phyloP scores from a whole-genome alignment of 371 early-diverging fungal species.

The Phascolomyces articulosus region DNA sequence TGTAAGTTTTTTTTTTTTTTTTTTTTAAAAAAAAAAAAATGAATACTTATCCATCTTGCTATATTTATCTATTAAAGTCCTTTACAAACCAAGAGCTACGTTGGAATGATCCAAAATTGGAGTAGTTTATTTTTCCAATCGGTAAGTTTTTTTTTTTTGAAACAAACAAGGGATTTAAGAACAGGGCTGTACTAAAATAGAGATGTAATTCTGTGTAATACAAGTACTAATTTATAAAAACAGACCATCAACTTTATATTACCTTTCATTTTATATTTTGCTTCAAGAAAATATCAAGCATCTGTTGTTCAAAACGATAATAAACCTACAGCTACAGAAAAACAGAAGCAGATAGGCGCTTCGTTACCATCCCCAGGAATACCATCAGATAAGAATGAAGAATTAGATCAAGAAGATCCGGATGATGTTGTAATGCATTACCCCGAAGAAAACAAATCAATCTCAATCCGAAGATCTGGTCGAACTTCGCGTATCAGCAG shows the following conservation, averaged over 20 bases:
- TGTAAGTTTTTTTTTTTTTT: conserved; percentile 34
- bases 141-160: conserved; percentile 21
- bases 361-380: not conserved
- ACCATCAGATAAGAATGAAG: not conserved
- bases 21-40: not conserved
- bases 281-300: conserved; percentile 50
- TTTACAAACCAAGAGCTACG: conserved; percentile 43
- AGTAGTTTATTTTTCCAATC: conserved; percentile 52
- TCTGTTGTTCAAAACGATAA: conserved; percentile 23
- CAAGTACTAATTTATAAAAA: no score
- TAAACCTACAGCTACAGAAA: not conserved
- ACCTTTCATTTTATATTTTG: conserved; percentile 75
- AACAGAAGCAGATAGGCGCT: no score
- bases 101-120: conserved; percentile 46
- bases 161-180: not conserved
- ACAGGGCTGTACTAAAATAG: no score
- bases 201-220: no score
- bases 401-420: not conserved
- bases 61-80: conserved; percentile 19
- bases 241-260: conserved; percentile 79
- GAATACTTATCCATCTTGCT: not conserved
- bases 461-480: conserved; percentile 34
- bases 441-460: conserved; percentile 43
- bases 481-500: conserved; percentile 11
- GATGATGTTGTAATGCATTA: conserved; percentile 37